Base-by-base conservation (phyloP, 2,329 filamentous ascomycete species). In the Phialophora expanda region DNA sequence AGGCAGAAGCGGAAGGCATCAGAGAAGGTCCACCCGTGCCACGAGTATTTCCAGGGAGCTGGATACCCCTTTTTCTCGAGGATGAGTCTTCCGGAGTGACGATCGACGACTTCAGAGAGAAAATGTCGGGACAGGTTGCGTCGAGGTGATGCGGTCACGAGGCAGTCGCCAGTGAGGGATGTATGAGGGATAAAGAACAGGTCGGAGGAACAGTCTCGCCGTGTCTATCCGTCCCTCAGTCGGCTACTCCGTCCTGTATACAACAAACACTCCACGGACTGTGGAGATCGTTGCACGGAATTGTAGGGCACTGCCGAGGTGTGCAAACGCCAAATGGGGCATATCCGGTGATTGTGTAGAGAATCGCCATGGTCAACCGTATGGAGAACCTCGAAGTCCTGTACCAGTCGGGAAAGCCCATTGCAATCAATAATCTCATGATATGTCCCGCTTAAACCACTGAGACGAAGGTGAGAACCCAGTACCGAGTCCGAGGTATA, bases 1-100 rank as follows among this genome's bases (percentile, higher is more conserved):
- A 68, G 62, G 66, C 66, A 65, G 66, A 65, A 65, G 59, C 60
- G 66, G 58, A 60, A 59, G 54, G 34, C 51, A 60, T 34, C 59
- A 51, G 58, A 58, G 62, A 46, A 66, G 63, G 66, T 63, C 66
- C 66, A 68, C 53, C 62, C 61, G 44, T 28, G 61, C 28, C 62
- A 62, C 66, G 62, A 62, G 58, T 44, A 65, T 65, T 67, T 64
- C 57, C 57, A 60, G 57, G 66, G 50, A 60, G 46, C 12, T 24
- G 24, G 53, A 55, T 51, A 26, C n/a, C n/a, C 34, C 48, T 20
- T 22, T 28, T 51, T 51, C 48, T 51, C 14, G 48, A 50, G 46
- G 54, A 63, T 59, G 50, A 63, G 28, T 63, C 55, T 55, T 53
- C 48, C 28, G 17, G 26, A 44, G 38, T 38, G 30, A 54, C 38